Base-by-base conservation (phyloP, 139 green algal species). In the Asterochloris erici region DNA sequence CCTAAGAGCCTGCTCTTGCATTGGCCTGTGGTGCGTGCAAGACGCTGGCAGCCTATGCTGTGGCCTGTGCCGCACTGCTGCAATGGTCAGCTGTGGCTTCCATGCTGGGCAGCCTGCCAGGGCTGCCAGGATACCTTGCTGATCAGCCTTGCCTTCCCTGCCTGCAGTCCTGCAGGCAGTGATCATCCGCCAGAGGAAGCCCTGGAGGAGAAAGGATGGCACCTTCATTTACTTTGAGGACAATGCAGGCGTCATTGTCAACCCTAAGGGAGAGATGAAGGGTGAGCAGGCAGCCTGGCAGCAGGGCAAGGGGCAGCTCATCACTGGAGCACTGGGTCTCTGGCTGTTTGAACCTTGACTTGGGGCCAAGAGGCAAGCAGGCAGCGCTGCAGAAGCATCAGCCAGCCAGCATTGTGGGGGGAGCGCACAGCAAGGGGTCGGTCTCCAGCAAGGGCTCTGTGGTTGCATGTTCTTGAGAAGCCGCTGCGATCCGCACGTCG, bases 211-310 rank as follows among this genome's bases (percentile, higher is more conserved):
- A 83, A 99, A 98, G 93, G 96, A 99, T 83, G 97, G 97, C 81
- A 90, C 92, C 62, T 98, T 95, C 91, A 98, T 99, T 83, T 99
- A 99, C 93, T 99, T 99, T 89, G 97, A 99, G 90, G 97, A 99
- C 93, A 99, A 99, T 85, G 97, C 97, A 12, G 97, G 97, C 63
- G 97, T 99, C 54, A 99, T 99, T 84, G 96, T 99, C 75, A 99
- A 99, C 91, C 93, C 95, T 82, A 99, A 99, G 93, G 97, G 97
- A 79, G 97, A 99, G 86, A 98, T 99, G 95, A 99, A 99, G 92
- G 97, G 95, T 98, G 81, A 83, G 90, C 38, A 6, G 38, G 38
- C 38, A 54, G 38, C 38, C 62, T 29, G 12, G 4, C 66, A 27
- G 66, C 66, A 23, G 21, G 10, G 14, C 26, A 13, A 63, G 24